phyloP scores from a whole-genome alignment of 2,329 filamentous ascomycete genomes.

The Colletotrichum aenigma region DNA sequence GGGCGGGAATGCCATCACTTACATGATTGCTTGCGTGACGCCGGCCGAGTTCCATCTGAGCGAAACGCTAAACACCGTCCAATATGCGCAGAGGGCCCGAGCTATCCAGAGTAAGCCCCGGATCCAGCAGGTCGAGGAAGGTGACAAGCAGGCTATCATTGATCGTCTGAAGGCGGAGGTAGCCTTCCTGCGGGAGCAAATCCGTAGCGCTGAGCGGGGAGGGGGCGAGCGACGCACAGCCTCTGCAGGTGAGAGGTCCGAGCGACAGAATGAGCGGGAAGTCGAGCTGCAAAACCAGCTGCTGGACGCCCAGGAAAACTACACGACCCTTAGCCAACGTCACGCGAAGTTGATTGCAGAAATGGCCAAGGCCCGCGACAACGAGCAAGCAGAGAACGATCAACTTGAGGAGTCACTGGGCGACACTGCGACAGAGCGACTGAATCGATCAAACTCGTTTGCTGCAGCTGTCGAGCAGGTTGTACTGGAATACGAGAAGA shows the following conservation, averaged over 20 bases:
- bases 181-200: constrained; percentile 90
- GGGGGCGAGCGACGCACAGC: constrained; percentile 58
- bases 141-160: constrained; percentile 92
- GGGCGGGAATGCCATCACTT: constrained; percentile 96
- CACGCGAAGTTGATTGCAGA: constrained; percentile 96
- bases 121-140: constrained; percentile 92
- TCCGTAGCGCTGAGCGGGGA: constrained; percentile 78
- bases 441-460: constrained; percentile 95
- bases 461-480: constrained; percentile 95
- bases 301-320: constrained; percentile 92
- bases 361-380: constrained; percentile 83
- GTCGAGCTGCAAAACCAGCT: constrained; percentile 92
- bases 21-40: constrained; percentile 99
- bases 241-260: constrained; percentile 68
- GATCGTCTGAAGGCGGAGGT: constrained; percentile 94
- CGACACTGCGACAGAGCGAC: constrained; percentile 81
- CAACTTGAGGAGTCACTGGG: constrained; percentile 67
- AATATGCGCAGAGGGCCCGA: constrained; percentile 94
- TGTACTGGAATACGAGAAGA: constrained; percentile 97
- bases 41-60: constrained; percentile 96
- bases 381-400: constrained; percentile 64
- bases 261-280: constrained; percentile 84
- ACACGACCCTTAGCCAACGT: constrained; percentile 85
- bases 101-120: constrained; percentile 97
- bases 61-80: constrained; percentile 95